Conservation (phyloP, 169 alveolate genomes). For the Toxoplasma gondii region DNA sequence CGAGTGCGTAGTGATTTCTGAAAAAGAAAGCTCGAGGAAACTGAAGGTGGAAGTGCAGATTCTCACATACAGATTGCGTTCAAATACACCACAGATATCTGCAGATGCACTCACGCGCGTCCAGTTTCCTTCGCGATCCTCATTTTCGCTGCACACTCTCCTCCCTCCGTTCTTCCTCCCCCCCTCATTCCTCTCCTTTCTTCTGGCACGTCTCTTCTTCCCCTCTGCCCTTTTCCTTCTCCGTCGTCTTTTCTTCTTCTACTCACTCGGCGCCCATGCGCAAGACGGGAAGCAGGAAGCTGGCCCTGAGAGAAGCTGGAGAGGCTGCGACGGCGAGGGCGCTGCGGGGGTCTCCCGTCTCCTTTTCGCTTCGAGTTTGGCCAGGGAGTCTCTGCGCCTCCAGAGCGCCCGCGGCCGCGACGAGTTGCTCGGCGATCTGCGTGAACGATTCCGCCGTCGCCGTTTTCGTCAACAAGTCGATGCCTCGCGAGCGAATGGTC, state of each 20-base stretch:
- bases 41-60: neutral
- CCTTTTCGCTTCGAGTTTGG: neutral
- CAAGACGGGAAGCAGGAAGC: slow-evolving; percentile 12
- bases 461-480: slow-evolving; percentile 15
- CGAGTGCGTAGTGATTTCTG: slow-evolving; percentile 57
- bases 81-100: neutral
- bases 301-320: neutral
- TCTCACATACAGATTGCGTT: neutral
- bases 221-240: too few species aligned
- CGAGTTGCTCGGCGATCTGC: slow-evolving; percentile 31
- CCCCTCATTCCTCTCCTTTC: too few species aligned
- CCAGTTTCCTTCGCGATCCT: neutral
- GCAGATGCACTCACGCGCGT: too few species aligned
- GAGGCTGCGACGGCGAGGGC: neutral
- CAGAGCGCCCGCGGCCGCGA: neutral
- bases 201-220: too few species aligned
- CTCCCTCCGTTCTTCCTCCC: too few species aligned
- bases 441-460: slow-evolving; percentile 30
- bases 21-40: neutral
- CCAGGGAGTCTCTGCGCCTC: neutral
- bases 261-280: slow-evolving; percentile 14
- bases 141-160: too few species aligned
- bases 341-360: neutral
- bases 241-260: too few species aligned
- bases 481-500: neutral